Evolutionary conservation across 164 flowering plant species (phyloP), one percentile per base, ranked within the genome.

Genomic region (Santalum album): DNA sequence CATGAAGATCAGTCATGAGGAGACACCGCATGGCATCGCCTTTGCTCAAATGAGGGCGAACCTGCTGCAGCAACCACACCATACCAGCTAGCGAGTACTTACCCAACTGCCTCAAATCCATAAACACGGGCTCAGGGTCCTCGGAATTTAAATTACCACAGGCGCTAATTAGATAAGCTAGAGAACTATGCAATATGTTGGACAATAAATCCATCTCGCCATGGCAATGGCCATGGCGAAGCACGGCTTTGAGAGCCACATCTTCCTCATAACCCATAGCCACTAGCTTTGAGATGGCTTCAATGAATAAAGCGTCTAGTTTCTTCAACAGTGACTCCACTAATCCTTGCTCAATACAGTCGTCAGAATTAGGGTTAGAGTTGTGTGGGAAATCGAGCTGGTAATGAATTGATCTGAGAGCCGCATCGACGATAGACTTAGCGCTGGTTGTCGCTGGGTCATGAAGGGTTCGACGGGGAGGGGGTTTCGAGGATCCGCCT

Each of bases 1-100:
- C 82, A 76, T 89, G 82, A 55, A 90, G 81, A 76, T 94, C 96
- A 67, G 89, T 82, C 97, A 85, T 87, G n/a, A 94, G 76, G 40
- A 94, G 79, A 67, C 99, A 94, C 96, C 92, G 86, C 92, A 94
- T 85, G 25, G 97, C 96, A 70, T 90, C 96, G 6, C 89, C 99
- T 64, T 69, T 80, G 57, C 81, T 90, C 82, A 87, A 69, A 50
- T 82, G 75, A 0, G 96, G 97, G 59, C 83, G 70, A 60, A 77
- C 74, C 65, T 84, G 90, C 53, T 81, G 92, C 75, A 94, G 67
- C 77, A 84, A 54, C 64, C 83, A 74, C 26, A 90, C 79, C 90
- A 87, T 82, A 7, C 82, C 82, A 6, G 78, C 87, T 44, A 94
- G 71, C 0, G 97, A 85, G 51, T 82, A 90, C 77, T 81, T 84